Base-by-base conservation (phyloP, 441 rosid genomes). In the Aquilaria agallochum region DNA sequence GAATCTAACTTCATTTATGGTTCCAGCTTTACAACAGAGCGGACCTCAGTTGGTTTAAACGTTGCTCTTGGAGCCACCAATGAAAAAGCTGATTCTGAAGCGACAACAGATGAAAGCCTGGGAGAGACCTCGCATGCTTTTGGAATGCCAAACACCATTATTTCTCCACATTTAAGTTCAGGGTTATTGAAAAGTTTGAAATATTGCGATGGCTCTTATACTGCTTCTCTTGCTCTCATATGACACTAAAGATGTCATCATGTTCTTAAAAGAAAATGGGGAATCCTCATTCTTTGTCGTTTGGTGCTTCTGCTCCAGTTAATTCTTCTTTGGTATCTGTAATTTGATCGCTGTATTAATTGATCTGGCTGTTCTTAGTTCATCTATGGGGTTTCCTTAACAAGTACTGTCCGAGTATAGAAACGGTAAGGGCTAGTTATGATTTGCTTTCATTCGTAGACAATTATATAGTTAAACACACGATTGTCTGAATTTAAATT, bases 1-100 rank as follows among this genome's bases (percentile, higher is more conserved):
- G 42, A 36, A 36, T 36, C 42, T 36, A 4, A 36, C 42, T 36
- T 8, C 42, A 20, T 20, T 20, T 20, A 20, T 27, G 48, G 63
- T 55, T 70, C 60, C 86, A 93, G 98, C 83, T 89, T 94, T 58
- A 64, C 67, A 58, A 84, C 96, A 5, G 92, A 92, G 51, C 80
- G 69, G 36, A 79, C 81, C 45, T 83, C 97, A 3, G 67, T 76
- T 53, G 90, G 87, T 62, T 73, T 95, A 85, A 90, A 95, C 74
- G 76, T 77, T 70, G 94, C 90, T 55, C 74, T 95, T 11, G 80
- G 55, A 65, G 62, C 68, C 50, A 50, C 61, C 58, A 58, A 58
- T 0, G 77, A 72, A 61, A 69, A 77, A 53, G 59, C 73, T 11
- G 75, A 80, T 66, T 53, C 72, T 20, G 75, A 77, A 72, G 71